These are phyloP conservation scores for Gentiana dahurica DNA, from an alignment of 257 asterid species.

Conservation along the genomic window DNA sequence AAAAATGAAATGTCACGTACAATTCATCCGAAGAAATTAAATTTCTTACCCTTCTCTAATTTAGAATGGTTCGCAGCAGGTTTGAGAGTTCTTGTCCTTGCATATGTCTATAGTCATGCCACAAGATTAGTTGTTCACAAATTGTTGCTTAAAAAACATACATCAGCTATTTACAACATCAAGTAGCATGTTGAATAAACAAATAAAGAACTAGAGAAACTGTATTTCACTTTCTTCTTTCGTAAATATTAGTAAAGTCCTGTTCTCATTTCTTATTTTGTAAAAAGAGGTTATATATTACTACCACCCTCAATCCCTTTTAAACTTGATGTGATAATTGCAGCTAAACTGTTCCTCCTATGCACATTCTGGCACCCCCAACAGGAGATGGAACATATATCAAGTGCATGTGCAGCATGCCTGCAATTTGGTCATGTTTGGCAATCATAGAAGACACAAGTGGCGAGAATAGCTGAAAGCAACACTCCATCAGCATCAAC, in stretches of 20 bases:
- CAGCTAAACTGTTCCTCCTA: no score
- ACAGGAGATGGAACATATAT: no score
- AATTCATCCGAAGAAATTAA: not conserved
- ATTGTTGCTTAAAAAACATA: conserved; percentile 5
- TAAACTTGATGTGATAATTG: no score
- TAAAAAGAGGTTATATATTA: no score
- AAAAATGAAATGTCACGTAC: conserved; percentile 6
- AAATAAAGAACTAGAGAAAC: not conserved
- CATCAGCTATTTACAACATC: not conserved
- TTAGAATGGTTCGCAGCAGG: conserved; percentile 24
- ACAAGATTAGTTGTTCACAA: conserved; percentile 14
- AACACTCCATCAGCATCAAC: no score
- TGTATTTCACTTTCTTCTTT: not conserved
- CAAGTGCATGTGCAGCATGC: no score
- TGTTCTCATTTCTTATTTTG: not conserved
- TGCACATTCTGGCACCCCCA: no score
- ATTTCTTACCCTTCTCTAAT: conserved; percentile 38
- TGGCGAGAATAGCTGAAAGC: no score
- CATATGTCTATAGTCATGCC: conserved; percentile 35
- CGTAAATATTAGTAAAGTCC: not conserved
- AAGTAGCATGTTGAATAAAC: not conserved
- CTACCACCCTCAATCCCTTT: no score
- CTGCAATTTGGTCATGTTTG: no score
- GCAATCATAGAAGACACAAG: no score
- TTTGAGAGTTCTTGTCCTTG: conserved; percentile 18